phyloP scores from a whole-genome alignment of 768 basidiomycete species.

The Boletus sp. region DNA sequence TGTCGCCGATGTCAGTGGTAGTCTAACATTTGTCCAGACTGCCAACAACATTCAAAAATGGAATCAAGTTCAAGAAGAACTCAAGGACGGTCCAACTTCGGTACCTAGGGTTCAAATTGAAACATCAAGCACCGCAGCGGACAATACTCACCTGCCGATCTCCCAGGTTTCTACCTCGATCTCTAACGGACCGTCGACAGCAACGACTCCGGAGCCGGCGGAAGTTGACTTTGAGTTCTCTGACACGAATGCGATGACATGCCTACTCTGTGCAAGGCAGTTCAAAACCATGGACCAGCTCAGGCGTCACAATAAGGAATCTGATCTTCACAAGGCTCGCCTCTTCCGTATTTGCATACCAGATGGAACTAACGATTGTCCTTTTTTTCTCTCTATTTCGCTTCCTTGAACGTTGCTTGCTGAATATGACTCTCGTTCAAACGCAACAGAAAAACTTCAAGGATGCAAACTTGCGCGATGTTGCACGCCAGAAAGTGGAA shows the following conservation, averaged over 20 bases:
- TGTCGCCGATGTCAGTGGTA: background rate
- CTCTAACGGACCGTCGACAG: constrained; percentile 24
- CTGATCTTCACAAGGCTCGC: constrained; percentile 91
- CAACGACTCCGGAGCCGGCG: constrained; percentile 38
- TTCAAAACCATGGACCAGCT: constrained; percentile 88
- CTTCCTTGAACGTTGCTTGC: constrained; percentile 3
- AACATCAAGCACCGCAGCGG: constrained; percentile 9
- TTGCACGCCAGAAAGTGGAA: constrained; percentile 66
- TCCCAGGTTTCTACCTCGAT: constrained; percentile 7
- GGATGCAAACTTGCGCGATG: constrained; percentile 67
- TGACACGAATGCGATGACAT: constrained; percentile 71
- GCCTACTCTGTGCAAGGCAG: constrained; percentile 88
- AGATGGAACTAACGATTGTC: constrained; percentile 32
- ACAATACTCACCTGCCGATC: background rate
- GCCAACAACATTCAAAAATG: constrained; percentile 93
- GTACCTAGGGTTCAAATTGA: constrained; percentile 18
- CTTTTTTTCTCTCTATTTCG: constrained; percentile 14
- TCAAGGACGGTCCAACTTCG: constrained; percentile 47
- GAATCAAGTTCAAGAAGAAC: constrained; percentile 93
- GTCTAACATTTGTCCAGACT: constrained; percentile 48
- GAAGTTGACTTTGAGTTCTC: constrained; percentile 81
- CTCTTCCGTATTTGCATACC: constrained; percentile 24
- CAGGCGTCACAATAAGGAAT: constrained; percentile 88
- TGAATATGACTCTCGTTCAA: constrained; percentile 2
- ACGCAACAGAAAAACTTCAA: constrained; percentile 77